phyloP scores from a whole-genome alignment of 352 stramenopile species.

The Globisporangium heterothallicum region DNA sequence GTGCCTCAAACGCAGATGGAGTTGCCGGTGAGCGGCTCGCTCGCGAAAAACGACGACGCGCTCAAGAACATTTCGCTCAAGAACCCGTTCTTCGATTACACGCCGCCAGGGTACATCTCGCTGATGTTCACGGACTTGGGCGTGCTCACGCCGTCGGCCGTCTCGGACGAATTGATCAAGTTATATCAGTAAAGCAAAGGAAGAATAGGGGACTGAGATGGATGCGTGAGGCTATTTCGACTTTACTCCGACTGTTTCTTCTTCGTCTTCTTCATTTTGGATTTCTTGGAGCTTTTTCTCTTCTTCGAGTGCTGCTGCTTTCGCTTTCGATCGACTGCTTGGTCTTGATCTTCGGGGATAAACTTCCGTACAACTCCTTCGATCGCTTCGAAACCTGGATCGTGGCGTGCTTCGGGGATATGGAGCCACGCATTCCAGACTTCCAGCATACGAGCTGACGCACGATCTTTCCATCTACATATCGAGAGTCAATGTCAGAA shows the following conservation, averaged over 20 bases:
- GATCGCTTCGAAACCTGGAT: constrained; percentile 49
- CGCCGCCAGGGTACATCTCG: constrained; percentile 96
- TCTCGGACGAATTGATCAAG: constrained; percentile 98
- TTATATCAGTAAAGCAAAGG: constrained; percentile 90
- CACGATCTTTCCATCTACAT: constrained; percentile 59
- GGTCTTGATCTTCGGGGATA: constrained; percentile 11
- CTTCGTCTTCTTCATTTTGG: constrained; percentile 1
- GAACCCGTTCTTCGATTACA: constrained; percentile 95
- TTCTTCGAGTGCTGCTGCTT: constrained; percentile 2
- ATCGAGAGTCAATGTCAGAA: too few relatives aligned
- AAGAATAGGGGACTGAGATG: constrained; percentile 8
- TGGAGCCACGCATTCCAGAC: constrained; percentile 58
- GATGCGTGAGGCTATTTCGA: neutral
- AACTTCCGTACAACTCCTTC: constrained; percentile 48
- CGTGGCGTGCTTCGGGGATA: constrained; percentile 36
- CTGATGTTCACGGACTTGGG: constrained; percentile 98
- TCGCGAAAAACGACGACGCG: constrained; percentile 13
- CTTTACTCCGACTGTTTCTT: neutral
- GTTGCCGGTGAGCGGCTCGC: constrained; percentile 21
- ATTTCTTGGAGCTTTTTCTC: neutral
- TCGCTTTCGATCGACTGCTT: neutral
- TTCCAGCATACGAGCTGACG: constrained; percentile 59
- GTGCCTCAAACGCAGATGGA: constrained; percentile 78
- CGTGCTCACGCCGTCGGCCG: constrained; percentile 95
- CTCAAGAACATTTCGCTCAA: constrained; percentile 71